Evolutionary conservation across 805 yeast species (phyloP).

Genomic region (Priceomyces fermenticarens): DNA sequence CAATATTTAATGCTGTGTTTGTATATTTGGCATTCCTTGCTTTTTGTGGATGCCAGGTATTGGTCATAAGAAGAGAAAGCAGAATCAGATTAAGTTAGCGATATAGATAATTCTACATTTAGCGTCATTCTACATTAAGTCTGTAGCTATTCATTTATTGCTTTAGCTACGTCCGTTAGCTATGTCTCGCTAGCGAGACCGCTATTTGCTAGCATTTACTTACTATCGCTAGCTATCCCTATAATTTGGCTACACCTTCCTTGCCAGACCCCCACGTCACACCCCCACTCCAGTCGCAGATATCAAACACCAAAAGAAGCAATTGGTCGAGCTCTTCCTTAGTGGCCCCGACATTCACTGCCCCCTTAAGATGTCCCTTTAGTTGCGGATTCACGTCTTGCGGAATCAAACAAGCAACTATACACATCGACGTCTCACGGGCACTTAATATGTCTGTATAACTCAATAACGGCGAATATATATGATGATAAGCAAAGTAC

Average conservation of each 20-base stretch:
- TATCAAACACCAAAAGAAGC: constrained; percentile 58
- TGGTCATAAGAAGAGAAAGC: constrained; percentile 58
- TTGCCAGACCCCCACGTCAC: constrained; percentile 48
- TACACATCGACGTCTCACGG: constrained; percentile 71
- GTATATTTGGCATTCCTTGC: constrained; percentile 77
- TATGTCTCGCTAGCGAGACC: no score
- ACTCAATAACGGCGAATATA: constrained; percentile 76
- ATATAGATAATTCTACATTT: no score
- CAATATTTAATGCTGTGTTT: constrained; percentile 84
- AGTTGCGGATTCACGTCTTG: constrained; percentile 92
- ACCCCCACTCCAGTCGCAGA: constrained; percentile 74
- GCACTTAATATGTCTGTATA: constrained; percentile 59
- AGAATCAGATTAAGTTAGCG: constrained; percentile 50
- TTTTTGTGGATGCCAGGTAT: constrained; percentile 87
- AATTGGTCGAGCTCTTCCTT: constrained; percentile 58
- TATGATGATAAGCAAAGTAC: constrained; percentile 66
- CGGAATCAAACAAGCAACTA: constrained; percentile 79
- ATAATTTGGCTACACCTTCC: constrained; percentile 53
- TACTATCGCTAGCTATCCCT: no score
- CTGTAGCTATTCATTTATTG: no score
- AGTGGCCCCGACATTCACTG: constrained; percentile 73
- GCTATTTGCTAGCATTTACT: no score
- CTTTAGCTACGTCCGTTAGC: no score
- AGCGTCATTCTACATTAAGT: no score
- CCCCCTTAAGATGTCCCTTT: constrained; percentile 88